Base-by-base conservation (phyloP, 2,329 filamentous ascomycete genomes). In the Neopestalotiopsis sp. region DNA sequence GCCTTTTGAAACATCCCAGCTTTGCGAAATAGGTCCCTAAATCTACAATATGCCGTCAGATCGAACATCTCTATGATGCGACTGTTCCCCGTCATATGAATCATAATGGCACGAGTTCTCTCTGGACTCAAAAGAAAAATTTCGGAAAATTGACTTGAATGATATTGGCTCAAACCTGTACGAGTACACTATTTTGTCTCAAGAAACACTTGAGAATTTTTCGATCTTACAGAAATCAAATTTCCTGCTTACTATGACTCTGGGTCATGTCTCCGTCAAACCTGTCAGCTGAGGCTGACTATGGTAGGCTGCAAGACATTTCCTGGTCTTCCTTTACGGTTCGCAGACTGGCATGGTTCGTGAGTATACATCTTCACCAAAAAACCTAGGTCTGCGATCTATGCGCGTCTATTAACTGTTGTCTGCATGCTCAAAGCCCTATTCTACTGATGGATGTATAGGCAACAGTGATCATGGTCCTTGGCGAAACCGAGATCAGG, bases 401-500 rank as follows among this genome's bases (percentile, higher is more conserved):
- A 28, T 28, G 45, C 24, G 34, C 38, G 32, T 67, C 56, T 67
- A 67, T 67, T 45, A 20, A 13, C 49, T 45, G 57, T 32, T 5
- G 49, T 49, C 32, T 66, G 24, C 63, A 60, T 42, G 65, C 65
- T 42, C 30, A n/a, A 49, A 10, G 56, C 40, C 65, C 32, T 67
- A 67, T 7, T 56, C 57, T 58, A 66, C 65, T 61, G 49, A 56
- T 63, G 42, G 42, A 64, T n/a, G 32, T 14, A 34, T 63, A 14
- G 17, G 17, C n/a, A 2, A 17, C n/a, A 14, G 13, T 13, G 30
- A 24, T 63, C 45, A 14, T 65, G 14, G 13, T n/a, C n/a, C 62
- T 9, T 2, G 24, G 32, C 49, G 3, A 28, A 9, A 56, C 34
- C 49, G 20, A 58, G n/a, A 56, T 32, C 56, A 20, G n/a, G 38